Percentiles rank a stretch among this genome's conserved stretches.
phyloP scores from a whole-genome alignment of 805 yeast species.

The Yamadazyma philogaea region DNA sequence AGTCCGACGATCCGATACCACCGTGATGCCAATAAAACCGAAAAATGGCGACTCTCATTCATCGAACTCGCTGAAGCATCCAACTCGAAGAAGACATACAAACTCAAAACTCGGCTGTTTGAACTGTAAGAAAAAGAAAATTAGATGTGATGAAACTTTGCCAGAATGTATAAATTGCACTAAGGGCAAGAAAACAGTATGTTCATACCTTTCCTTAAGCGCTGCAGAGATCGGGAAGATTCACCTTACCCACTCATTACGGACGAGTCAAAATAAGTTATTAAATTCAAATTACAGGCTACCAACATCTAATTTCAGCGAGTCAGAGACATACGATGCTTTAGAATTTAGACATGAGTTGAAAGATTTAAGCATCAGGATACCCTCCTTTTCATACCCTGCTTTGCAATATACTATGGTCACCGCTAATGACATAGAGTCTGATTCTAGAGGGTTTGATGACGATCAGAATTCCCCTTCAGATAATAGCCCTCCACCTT shows the following conservation, averaged over 20 bases:
- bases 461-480: background rate
- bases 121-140: constrained; percentile 30
- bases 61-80: background rate
- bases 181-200: constrained; percentile 23
- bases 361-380: constrained; percentile 18
- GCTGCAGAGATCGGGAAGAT: constrained; percentile 21
- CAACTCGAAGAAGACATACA: constrained; percentile 25
- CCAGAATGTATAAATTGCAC: constrained; percentile 28
- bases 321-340: background rate
- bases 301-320: constrained; percentile 20
- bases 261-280: constrained; percentile 26
- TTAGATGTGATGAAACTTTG: constrained; percentile 28
- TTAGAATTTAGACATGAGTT: constrained; percentile 26
- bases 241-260: constrained; percentile 24
- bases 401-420: constrained; percentile 22
- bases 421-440: constrained; percentile 18
- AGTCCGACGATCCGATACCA: too few relatives aligned
- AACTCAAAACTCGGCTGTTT: constrained; percentile 30
- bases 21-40: constrained; percentile 2
- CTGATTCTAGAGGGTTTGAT: constrained; percentile 18
- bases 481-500: background rate
- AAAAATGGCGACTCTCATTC: background rate
- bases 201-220: constrained; percentile 24
- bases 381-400: constrained; percentile 21
- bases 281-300: constrained; percentile 23